Percentiles rank a stretch among this genome's conserved stretches.
These are phyloP conservation scores for Serendipita sp. DNA, from an alignment of 768 basidiomycete species.

Conservation along the genomic window DNA sequence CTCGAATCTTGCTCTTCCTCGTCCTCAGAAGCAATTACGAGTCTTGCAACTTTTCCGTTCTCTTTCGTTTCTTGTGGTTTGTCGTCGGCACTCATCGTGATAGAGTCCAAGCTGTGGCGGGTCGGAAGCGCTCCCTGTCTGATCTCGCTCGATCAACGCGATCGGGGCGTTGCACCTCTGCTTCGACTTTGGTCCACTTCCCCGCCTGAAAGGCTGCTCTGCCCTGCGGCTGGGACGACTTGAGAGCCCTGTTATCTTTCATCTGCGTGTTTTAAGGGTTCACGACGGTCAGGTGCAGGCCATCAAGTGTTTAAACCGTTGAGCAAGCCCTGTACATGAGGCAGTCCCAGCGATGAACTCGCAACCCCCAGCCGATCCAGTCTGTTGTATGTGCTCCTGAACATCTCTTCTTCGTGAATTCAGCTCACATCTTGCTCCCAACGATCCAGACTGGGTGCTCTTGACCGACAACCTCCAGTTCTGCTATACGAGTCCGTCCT, in stretches of 20 bases:
- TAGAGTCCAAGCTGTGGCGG: not conserved
- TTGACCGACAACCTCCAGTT: not conserved
- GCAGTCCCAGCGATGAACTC: not conserved
- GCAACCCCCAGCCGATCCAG: not conserved
- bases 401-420: not conserved
- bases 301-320: not conserved
- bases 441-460: slow-evolving; percentile 1
- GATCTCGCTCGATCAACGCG: not conserved
- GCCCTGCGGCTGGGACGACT: too few species aligned
- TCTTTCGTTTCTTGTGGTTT: not conserved
- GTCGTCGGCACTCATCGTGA: not conserved
- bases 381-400: not conserved
- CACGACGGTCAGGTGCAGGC: too few species aligned
- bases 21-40: slow-evolving; percentile 2
- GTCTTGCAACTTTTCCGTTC: not conserved
- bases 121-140: not conserved
- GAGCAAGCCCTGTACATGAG: slow-evolving; percentile 1
- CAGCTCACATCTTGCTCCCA: not conserved
- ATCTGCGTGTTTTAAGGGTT: too few species aligned
- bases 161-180: not conserved
- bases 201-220: too few species aligned
- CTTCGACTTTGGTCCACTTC: not conserved
- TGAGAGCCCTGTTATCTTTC: too few species aligned
- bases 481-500: slow-evolving; percentile 4
- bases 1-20: not conserved